Conservation (phyloP, 23 red algal genomes). For the Gracilariopsis chorda region DNA sequence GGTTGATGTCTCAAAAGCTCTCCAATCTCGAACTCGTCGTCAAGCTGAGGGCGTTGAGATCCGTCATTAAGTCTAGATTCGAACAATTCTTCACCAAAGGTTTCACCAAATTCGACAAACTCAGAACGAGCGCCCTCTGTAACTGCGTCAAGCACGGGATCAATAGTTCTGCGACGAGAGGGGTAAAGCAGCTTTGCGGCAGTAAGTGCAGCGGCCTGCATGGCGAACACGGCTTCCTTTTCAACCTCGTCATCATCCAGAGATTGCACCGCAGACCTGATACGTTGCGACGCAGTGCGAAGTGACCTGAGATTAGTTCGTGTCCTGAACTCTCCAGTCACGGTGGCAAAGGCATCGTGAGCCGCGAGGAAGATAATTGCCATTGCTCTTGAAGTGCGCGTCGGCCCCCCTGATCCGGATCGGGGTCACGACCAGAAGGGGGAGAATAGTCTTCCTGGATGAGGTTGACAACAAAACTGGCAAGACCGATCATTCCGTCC, state of each 20-base stretch:
- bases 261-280: neutral
- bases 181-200: neutral
- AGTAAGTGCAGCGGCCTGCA: neutral
- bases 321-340: neutral
- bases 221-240: neutral
- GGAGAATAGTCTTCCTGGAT: conserved; percentile 8
- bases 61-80: neutral
- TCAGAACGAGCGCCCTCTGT: neutral
- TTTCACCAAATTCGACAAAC: neutral
- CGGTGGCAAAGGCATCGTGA: neutral
- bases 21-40: neutral
- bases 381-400: conserved; percentile 1
- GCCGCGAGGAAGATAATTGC: conserved; percentile 9
- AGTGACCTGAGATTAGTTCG: neutral
- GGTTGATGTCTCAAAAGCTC: conserved; percentile 10
- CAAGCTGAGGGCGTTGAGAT: neutral
- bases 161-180: neutral
- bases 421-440: neutral
- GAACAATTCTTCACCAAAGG: neutral
- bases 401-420: neutral
- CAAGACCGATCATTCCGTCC: neutral
- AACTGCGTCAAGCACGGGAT: neutral
- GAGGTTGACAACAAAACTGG: neutral
- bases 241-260: neutral
- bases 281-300: too few species aligned